A percentile compares a stretch with the other conserved stretches of the same genome.
These are phyloP conservation scores for Herpetospermum pedunculosum DNA, from an alignment of 306 rosid genomes.

Conservation along the genomic window DNA sequence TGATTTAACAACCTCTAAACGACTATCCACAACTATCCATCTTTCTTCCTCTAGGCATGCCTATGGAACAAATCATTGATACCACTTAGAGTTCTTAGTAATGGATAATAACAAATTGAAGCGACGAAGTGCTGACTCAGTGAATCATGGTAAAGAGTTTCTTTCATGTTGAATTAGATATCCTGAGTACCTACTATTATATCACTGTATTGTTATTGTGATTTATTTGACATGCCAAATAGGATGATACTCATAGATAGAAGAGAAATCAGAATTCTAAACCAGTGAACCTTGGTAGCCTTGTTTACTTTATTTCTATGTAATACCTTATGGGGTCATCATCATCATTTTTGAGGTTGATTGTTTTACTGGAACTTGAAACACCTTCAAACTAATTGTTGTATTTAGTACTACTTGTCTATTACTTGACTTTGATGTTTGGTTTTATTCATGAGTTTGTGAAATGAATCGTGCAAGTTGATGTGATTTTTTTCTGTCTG, in stretches of 20 bases:
- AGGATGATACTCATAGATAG: not conserved
- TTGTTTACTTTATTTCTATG: not conserved
- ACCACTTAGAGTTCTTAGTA: not conserved
- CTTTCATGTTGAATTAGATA: not conserved
- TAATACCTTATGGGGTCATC: not conserved
- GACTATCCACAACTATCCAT: not conserved
- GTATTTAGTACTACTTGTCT: not conserved
- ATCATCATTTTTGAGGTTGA: not conserved
- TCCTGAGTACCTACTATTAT: not conserved
- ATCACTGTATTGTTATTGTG: not conserved
- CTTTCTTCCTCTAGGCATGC: not conserved
- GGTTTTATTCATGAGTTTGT: not conserved
- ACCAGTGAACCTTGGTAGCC: not conserved
- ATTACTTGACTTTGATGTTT: not conserved
- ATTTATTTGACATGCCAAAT: not conserved
- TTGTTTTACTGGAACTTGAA: not conserved
- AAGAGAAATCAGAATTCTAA: not conserved
- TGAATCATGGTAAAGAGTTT: too few relatives aligned
- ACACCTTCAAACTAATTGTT: not conserved
- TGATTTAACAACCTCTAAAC: not conserved
- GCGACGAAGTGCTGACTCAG: too few relatives aligned
- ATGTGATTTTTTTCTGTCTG: slow-evolving; percentile 4
- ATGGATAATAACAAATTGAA: too few relatives aligned
- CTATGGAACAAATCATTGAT: too few relatives aligned
- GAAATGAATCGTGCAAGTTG: not conserved